Evolutionary conservation across 345 rosid genomes (phyloP).

Genomic region (Ceriops decandra): DNA sequence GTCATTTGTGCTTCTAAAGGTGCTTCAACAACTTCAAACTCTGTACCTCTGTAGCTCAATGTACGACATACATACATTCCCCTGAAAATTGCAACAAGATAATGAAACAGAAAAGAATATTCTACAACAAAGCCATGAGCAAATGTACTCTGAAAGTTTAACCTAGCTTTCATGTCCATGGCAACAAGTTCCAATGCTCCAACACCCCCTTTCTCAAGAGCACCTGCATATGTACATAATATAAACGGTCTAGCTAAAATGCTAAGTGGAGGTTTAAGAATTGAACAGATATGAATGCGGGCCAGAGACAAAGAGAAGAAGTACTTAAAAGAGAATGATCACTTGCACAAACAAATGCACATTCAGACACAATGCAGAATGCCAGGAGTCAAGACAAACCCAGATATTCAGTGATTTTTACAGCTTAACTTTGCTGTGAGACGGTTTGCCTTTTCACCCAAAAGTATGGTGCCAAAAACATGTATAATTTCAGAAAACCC

Average conservation of each 20-base stretch:
- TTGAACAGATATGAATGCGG: too few relatives aligned
- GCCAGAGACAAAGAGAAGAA: too few relatives aligned
- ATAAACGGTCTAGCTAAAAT: background rate
- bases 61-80: constrained; percentile 99
- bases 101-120: constrained; percentile 12
- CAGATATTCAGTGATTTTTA: too few relatives aligned
- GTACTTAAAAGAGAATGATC: too few relatives aligned
- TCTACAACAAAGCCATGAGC: constrained; percentile 2
- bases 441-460: too few relatives aligned
- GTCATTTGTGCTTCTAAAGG: constrained; percentile 84
- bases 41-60: constrained; percentile 92
- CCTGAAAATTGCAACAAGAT: constrained; percentile 43
- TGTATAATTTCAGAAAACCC: too few relatives aligned
- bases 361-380: too few relatives aligned
- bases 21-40: constrained; percentile 93
- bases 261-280: too few relatives aligned
- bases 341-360: too few relatives aligned
- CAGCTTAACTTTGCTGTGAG: too few relatives aligned
- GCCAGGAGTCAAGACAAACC: too few relatives aligned
- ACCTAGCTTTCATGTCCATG: constrained; percentile 99
- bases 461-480: too few relatives aligned
- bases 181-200: constrained; percentile 99
- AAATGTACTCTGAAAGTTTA: constrained; percentile 19
- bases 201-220: constrained; percentile 95
- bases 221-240: constrained; percentile 44